These are phyloP conservation scores for Eutrema yunnanense DNA, from an alignment of 345 rosid species.

Conservation along the genomic window DNA sequence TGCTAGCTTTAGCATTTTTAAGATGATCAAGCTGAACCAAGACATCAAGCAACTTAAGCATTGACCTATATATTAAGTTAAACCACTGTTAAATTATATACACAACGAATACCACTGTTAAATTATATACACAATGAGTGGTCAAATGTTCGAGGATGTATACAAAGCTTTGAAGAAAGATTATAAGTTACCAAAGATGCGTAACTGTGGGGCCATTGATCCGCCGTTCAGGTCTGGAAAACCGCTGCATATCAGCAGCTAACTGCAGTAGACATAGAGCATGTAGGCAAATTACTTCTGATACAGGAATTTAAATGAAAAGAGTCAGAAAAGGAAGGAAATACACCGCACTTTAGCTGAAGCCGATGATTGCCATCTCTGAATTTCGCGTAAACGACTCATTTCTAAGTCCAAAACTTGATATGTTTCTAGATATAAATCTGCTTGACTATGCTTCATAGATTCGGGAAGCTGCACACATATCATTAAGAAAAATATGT, in stretches of 20 bases:
- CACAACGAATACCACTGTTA: not conserved
- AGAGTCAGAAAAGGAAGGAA: not conserved
- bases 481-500: not conserved
- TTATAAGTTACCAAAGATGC: constrained; percentile 66
- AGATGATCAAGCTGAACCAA: constrained; percentile 98
- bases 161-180: not conserved
- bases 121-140: not conserved
- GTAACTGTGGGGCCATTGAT: constrained; percentile 96
- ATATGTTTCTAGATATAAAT: constrained; percentile 90
- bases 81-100: constrained; percentile 8
- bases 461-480: constrained; percentile 87
- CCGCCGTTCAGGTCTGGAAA: constrained; percentile 94
- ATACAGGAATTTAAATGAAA: constrained; percentile 10
- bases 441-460: constrained; percentile 99
- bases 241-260: constrained; percentile 99
- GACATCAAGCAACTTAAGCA: constrained; percentile 93
- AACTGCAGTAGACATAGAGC: constrained; percentile 50
- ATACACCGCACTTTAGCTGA: constrained; percentile 62
- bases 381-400: constrained; percentile 97
- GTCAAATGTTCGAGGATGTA: not conserved
- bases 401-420: constrained; percentile 99
- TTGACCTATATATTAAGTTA: constrained; percentile 54
- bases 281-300: not conserved
- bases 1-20: constrained; percentile 98
- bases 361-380: constrained; percentile 95